Evolutionary conservation across 192 early-diverging fungal genomes (phyloP).

Genomic region (Gaertneriomyces sp.): DNA sequence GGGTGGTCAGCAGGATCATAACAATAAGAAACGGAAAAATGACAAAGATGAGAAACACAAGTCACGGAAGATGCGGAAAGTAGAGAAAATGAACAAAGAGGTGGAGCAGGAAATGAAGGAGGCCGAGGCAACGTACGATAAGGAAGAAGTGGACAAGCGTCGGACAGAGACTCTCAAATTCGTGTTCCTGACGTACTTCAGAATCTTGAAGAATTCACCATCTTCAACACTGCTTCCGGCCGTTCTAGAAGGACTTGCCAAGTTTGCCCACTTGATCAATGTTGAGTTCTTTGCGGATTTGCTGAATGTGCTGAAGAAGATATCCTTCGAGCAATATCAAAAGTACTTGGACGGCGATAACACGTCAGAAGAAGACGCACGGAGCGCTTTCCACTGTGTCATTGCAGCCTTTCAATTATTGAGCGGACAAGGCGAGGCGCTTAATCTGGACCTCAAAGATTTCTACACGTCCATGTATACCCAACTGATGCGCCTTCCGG

Average conservation of each 20-base stretch:
- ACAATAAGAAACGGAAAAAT: conserved; percentile 35
- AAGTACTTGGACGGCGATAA: conserved; percentile 41
- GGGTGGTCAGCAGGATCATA: conserved; percentile 25
- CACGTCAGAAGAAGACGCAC: conserved; percentile 46
- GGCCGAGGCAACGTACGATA: conserved; percentile 81
- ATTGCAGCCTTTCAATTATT: conserved; percentile 85
- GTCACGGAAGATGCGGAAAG: conserved; percentile 59
- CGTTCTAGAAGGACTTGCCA: conserved; percentile 75
- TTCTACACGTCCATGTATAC: conserved; percentile 86
- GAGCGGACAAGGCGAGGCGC: conserved; percentile 84
- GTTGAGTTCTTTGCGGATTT: conserved; percentile 94
- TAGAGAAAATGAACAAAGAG: conserved; percentile 65
- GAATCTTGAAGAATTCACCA: conserved; percentile 83
- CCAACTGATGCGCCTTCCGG: conserved; percentile 65
- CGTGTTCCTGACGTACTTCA: conserved; percentile 92
- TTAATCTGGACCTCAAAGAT: conserved; percentile 89
- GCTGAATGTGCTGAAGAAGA: conserved; percentile 75
- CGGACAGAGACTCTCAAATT: conserved; percentile 92
- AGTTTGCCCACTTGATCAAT: conserved; percentile 94
- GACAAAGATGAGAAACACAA: conserved; percentile 52
- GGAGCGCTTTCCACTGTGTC: conserved; percentile 79
- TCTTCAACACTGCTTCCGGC: conserved; percentile 68
- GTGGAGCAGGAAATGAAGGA: conserved; percentile 81
- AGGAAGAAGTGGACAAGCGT: conserved; percentile 75
- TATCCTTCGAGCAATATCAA: conserved; percentile 66